phyloP scores from a whole-genome alignment of 495 filamentous ascomycete genomes.

The Lineolata rhizophorae region DNA sequence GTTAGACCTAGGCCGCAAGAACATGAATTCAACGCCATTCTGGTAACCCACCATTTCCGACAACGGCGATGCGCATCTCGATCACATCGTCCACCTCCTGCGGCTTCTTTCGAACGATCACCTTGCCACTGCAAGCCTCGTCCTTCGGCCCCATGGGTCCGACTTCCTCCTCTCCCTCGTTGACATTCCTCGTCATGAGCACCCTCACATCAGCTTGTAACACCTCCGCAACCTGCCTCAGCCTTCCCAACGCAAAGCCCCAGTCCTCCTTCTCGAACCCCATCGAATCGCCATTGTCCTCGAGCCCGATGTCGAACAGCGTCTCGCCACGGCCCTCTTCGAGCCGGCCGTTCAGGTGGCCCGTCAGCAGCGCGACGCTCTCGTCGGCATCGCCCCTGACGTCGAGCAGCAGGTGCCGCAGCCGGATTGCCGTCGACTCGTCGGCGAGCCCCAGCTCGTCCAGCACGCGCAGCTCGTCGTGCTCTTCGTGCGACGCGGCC shows the following conservation, averaged over 20 bases:
- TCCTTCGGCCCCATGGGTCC: slow-evolving; percentile 37
- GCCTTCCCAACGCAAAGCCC: slow-evolving; percentile 44
- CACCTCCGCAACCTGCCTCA: slow-evolving; percentile 41
- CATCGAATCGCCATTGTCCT: slow-evolving; percentile 89
- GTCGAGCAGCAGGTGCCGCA: slow-evolving; percentile 61
- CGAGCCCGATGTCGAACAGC: slow-evolving; percentile 78
- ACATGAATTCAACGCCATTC: too few species aligned
- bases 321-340: slow-evolving; percentile 78
- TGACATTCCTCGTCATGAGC: slow-evolving; percentile 73
- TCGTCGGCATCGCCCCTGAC: slow-evolving; percentile 30
- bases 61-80: slow-evolving; percentile 91
- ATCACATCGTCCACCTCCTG: slow-evolving; percentile 65
- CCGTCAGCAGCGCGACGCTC: slow-evolving; percentile 34
- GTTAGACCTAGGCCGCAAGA: too few species aligned
- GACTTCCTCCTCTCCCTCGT: slow-evolving; percentile 41
- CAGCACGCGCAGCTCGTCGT: slow-evolving; percentile 79
- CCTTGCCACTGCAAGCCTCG: slow-evolving; percentile 52
- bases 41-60: slow-evolving; percentile 52
- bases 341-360: slow-evolving; percentile 41
- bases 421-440: slow-evolving; percentile 35
- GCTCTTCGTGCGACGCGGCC: slow-evolving; percentile 32
- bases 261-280: slow-evolving; percentile 57
- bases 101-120: slow-evolving; percentile 59
- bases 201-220: slow-evolving; percentile 53
- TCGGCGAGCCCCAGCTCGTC: slow-evolving; percentile 71